A percentile compares a stretch with the other conserved stretches of the same genome.
phyloP scores from a whole-genome alignment of 2,329 filamentous ascomycete species.

The Ophiostoma sp. region DNA sequence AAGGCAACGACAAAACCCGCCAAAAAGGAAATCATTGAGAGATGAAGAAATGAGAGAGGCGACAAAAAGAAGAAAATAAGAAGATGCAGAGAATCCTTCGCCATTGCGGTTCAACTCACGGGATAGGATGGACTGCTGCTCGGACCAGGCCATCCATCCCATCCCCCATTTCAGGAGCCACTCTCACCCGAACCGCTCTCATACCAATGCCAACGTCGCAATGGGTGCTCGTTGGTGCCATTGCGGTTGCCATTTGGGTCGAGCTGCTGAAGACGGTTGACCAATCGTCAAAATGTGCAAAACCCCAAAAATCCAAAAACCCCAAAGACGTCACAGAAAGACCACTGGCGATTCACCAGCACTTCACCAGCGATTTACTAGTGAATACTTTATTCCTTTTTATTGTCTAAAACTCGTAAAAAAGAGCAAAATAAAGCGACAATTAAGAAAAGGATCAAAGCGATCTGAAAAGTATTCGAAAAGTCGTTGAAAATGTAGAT shows the following conservation, averaged over 20 bases:
- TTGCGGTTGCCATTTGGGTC: neutral
- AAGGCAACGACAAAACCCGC: neutral
- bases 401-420: no score
- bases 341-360: no score
- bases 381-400: no score
- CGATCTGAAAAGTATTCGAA: no score
- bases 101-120: neutral
- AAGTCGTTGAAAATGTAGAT: no score
- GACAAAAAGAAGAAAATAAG: neutral
- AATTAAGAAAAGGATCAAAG: no score
- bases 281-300: no score
- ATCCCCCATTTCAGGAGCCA: no score
- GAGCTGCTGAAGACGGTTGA: neutral
- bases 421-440: no score
- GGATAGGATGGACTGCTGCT: neutral
- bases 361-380: no score
- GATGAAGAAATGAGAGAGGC: neutral
- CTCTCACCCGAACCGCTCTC: neutral
- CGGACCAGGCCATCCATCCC: neutral
- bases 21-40: neutral
- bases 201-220: neutral
- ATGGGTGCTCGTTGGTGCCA: neutral
- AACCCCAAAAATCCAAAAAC: no score
- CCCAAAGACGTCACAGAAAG: no score
- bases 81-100: neutral